Conservation (phyloP, 2,329 filamentous ascomycete genomes). For the Pseudogymnoascus sp. region DNA sequence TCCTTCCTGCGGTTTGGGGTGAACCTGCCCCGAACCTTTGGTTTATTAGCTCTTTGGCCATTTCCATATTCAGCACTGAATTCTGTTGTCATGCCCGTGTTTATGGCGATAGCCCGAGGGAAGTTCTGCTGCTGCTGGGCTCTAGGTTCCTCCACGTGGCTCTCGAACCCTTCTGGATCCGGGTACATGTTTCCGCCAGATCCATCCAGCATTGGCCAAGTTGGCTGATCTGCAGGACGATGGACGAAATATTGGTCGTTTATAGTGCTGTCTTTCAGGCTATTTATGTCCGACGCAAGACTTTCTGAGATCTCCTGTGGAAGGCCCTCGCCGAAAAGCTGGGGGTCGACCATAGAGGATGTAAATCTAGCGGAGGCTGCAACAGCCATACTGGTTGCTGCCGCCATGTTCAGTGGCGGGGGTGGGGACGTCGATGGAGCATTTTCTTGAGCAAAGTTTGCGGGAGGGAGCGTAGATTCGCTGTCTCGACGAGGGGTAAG, state of each 20-base stretch:
- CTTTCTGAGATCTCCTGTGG: conserved; percentile 11
- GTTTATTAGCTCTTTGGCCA: conserved; percentile 22
- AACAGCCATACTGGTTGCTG: conserved; percentile 21
- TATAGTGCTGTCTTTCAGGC: conserved; percentile 15
- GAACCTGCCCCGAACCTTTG: conserved; percentile 49
- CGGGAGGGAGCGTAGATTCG: conserved; percentile 12
- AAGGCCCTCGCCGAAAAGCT: conserved; percentile 20
- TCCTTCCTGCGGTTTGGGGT: conserved; percentile 51
- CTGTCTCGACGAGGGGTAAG: conserved; percentile 15
- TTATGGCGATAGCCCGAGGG: conserved; percentile 19
- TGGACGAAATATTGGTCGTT: conserved; percentile 13
- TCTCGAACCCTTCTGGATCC: conserved; percentile 15
- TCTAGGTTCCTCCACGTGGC: conserved; percentile 9
- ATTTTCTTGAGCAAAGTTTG: conserved; percentile 14
- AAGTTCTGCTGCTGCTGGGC: conserved; percentile 12
- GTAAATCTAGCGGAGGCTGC: conserved; percentile 21
- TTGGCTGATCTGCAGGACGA: conserved; percentile 14
- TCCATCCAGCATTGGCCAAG: conserved; percentile 24
- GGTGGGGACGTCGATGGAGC: conserved; percentile 23
- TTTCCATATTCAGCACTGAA: conserved; percentile 28
- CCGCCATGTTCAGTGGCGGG: conserved; percentile 18
- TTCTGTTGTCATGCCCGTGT: conserved; percentile 22
- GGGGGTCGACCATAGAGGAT: conserved; percentile 28
- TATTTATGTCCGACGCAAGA: conserved; percentile 19
- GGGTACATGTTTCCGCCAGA: conserved; percentile 17